phyloP scores from a whole-genome alignment of 495 filamentous ascomycete genomes.

The Thozetella sp. region DNA sequence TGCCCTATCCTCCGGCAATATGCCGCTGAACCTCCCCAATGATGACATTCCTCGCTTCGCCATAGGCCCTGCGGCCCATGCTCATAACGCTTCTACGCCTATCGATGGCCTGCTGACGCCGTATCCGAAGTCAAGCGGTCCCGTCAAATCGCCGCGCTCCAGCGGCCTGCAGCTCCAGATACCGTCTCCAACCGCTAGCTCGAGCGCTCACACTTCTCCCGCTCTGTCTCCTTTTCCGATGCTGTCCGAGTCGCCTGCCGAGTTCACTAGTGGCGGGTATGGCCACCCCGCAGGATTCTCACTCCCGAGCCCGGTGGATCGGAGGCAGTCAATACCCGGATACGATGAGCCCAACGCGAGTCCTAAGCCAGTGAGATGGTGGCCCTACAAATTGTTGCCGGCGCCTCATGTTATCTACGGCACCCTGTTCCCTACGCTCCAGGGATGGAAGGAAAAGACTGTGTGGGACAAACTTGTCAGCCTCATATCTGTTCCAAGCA shows the following conservation, averaged over 20 bases:
- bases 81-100: slow-evolving; percentile 10
- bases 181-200: slow-evolving; percentile 50
- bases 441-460: slow-evolving; percentile 74
- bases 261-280: slow-evolving; percentile 46
- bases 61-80: background rate
- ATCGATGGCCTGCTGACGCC: slow-evolving; percentile 30
- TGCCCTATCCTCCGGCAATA: slow-evolving; percentile 27
- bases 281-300: slow-evolving; percentile 41
- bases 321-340: slow-evolving; percentile 19
- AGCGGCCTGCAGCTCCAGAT: slow-evolving; percentile 31
- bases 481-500: slow-evolving; percentile 79
- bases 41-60: slow-evolving; percentile 6
- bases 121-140: slow-evolving; percentile 7
- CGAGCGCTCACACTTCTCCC: slow-evolving; percentile 46
- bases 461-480: slow-evolving; percentile 78
- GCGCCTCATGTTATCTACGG: slow-evolving; percentile 67
- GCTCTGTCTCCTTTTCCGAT: slow-evolving; percentile 41
- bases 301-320: slow-evolving; percentile 27
- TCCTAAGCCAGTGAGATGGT: slow-evolving; percentile 60
- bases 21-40: slow-evolving; percentile 19
- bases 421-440: slow-evolving; percentile 88
- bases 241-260: slow-evolving; percentile 40
- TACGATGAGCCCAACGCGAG: slow-evolving; percentile 47
- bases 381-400: slow-evolving; percentile 74
- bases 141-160: slow-evolving; percentile 18